These are phyloP conservation scores for Ceratobasidium theobromae DNA, from an alignment of 1,284 basidiomycete species.

Conservation along the genomic window DNA sequence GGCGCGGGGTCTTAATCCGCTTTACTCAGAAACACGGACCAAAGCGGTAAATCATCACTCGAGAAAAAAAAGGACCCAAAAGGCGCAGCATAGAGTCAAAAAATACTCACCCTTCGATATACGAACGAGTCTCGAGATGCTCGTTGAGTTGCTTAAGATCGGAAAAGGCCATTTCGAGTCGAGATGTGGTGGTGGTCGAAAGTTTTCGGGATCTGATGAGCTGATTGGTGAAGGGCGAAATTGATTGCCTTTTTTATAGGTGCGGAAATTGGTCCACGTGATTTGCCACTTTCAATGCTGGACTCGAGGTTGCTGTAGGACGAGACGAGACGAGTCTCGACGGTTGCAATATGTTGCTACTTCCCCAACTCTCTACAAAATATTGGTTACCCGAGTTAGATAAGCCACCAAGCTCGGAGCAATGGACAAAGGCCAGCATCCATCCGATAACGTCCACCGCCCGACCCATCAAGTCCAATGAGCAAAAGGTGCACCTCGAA, in stretches of 20 bases:
- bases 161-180: constrained; percentile 39
- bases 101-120: constrained; percentile 84
- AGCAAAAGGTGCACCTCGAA: too few relatives aligned
- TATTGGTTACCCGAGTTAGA: too few relatives aligned
- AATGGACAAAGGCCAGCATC: too few relatives aligned
- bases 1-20: constrained; percentile 94
- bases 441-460: too few relatives aligned
- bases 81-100: constrained; percentile 33
- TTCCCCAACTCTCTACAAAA: too few relatives aligned
- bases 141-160: constrained; percentile 78
- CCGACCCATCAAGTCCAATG: too few relatives aligned
- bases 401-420: too few relatives aligned
- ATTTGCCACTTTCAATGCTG: constrained; percentile 8
- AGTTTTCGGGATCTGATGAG: neutral
- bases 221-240: constrained; percentile 2
- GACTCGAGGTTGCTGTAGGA: neutral
- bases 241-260: neutral
- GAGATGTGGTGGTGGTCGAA: neutral
- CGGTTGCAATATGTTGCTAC: too few relatives aligned
- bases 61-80: constrained; percentile 40
- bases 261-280: constrained; percentile 12
- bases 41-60: constrained; percentile 84
- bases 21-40: constrained; percentile 98
- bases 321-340: neutral
- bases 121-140: constrained; percentile 83